A percentile compares a stretch with the other conserved stretches of the same genome.
Evolutionary conservation across 2,329 filamentous ascomycete genomes (phyloP).

Genomic region (Neospermospora avenae): DNA sequence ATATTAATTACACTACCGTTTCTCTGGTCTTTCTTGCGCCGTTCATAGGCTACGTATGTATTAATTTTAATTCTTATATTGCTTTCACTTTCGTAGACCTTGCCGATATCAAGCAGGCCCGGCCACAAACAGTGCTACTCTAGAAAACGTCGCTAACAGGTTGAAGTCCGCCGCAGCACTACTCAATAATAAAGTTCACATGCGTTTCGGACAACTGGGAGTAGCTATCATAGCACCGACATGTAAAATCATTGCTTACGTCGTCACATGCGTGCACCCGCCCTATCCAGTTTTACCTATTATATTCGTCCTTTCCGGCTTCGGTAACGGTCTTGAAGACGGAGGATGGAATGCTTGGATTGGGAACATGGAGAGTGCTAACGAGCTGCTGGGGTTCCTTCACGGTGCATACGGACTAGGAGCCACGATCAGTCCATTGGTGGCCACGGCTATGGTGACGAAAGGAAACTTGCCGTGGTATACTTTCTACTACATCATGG

Average conservation of each 20-base stretch:
- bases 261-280: slow-evolving; percentile 63
- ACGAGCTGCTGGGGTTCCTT: slow-evolving; percentile 70
- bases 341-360: slow-evolving; percentile 57
- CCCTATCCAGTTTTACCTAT: slow-evolving; percentile 65
- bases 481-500: slow-evolving; percentile 73
- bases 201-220: slow-evolving; percentile 60
- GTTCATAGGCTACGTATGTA: slow-evolving; percentile 54
- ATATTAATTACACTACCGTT: slow-evolving; percentile 58
- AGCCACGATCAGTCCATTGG: slow-evolving; percentile 64
- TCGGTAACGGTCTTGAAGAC: slow-evolving; percentile 68
- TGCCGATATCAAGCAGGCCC: no score
- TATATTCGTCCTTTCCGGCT: slow-evolving; percentile 62
- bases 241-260: slow-evolving; percentile 63
- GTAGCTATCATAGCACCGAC: slow-evolving; percentile 63
- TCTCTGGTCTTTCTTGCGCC: slow-evolving; percentile 66
- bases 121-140: not conserved
- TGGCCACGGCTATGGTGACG: slow-evolving; percentile 71
- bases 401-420: slow-evolving; percentile 71
- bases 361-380: slow-evolving; percentile 64
- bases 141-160: not conserved
- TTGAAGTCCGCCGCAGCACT: slow-evolving; percentile 52
- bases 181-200: slow-evolving; percentile 61
- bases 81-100: not conserved
- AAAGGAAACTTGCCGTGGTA: slow-evolving; percentile 63
- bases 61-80: not conserved